phyloP scores from a whole-genome alignment of 2,329 filamentous ascomycete genomes.

The Alternaria sp. region DNA sequence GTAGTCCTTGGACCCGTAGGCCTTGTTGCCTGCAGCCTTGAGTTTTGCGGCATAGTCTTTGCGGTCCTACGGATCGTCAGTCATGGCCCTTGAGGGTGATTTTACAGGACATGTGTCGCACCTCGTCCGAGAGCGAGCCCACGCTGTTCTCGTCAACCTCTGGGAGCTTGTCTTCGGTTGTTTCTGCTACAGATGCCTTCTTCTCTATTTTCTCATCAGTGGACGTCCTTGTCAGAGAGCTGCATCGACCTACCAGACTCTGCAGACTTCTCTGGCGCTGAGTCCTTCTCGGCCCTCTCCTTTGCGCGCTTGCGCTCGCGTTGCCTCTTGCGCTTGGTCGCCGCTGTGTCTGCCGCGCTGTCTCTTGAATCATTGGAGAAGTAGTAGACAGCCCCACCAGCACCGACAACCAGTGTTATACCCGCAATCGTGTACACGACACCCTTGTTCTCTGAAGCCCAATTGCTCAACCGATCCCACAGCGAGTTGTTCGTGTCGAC shows the following conservation, averaged over 20 bases:
- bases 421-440: conserved; percentile 96
- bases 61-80: conserved; percentile 67
- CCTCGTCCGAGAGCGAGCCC: conserved; percentile 52
- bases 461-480: conserved; percentile 88
- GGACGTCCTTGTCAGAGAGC: background rate
- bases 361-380: conserved; percentile 62
- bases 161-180: conserved; percentile 55
- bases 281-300: conserved; percentile 65
- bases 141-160: conserved; percentile 57
- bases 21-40: conserved; percentile 95
- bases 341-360: conserved; percentile 38
- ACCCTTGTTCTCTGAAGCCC: conserved; percentile 95
- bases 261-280: conserved; percentile 48
- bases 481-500: conserved; percentile 63
- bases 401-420: conserved; percentile 88
- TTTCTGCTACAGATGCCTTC: conserved; percentile 46
- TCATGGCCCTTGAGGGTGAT: background rate
- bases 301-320: conserved; percentile 90
- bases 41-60: conserved; percentile 89
- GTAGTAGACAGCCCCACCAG: conserved; percentile 93
- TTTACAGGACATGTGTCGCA: conserved; percentile 14
- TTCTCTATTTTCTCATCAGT: conserved; percentile 44
- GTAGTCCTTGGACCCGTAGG: conserved; percentile 93
- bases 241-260: conserved; percentile 39
- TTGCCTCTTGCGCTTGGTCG: conserved; percentile 76